Conservation (phyloP, 1,284 basidiomycete species). For the Apiotrichum akiyoshidainum region DNA sequence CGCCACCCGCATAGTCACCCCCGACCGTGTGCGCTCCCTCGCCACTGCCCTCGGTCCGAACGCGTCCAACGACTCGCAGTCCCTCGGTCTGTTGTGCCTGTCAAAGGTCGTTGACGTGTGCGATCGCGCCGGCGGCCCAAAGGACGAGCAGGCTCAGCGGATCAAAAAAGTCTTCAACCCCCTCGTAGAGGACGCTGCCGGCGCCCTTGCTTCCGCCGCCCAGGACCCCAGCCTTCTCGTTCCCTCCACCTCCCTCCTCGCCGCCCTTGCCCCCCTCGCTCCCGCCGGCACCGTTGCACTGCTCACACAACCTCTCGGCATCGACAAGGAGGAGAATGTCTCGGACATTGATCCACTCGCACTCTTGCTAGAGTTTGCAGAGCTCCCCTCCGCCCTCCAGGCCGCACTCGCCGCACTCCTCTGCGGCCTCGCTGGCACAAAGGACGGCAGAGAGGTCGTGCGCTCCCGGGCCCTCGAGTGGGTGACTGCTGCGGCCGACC, state of each 20-base stretch:
- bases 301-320: conserved; percentile 25
- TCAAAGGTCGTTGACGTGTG: conserved; percentile 11
- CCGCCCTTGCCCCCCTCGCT: conserved; percentile 31
- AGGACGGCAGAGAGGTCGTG: conserved; percentile 63
- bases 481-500: conserved; percentile 49
- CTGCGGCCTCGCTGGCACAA: conserved; percentile 68
- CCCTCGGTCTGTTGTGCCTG: conserved; percentile 14
- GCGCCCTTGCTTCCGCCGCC: background rate
- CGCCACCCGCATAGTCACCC: background rate
- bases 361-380: conserved; percentile 42
- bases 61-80: background rate
- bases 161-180: conserved; percentile 15
- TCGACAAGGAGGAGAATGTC: conserved; percentile 3
- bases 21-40: background rate
- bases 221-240: conserved; percentile 12
- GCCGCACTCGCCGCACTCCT: conserved; percentile 64
- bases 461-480: conserved; percentile 52
- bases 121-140: conserved; percentile 1
- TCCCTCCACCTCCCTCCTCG: conserved; percentile 24
- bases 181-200: conserved; percentile 13
- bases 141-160: conserved; percentile 3
- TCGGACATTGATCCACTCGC: conserved; percentile 27
- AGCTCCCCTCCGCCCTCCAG: conserved; percentile 40
- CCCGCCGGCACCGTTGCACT: conserved; percentile 25
- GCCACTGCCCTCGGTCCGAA: conserved; percentile 3